A percentile compares a stretch with the other conserved stretches of the same genome.
phyloP scores from a whole-genome alignment of 495 filamentous ascomycete genomes.

The Evansstolkia leycettana region DNA sequence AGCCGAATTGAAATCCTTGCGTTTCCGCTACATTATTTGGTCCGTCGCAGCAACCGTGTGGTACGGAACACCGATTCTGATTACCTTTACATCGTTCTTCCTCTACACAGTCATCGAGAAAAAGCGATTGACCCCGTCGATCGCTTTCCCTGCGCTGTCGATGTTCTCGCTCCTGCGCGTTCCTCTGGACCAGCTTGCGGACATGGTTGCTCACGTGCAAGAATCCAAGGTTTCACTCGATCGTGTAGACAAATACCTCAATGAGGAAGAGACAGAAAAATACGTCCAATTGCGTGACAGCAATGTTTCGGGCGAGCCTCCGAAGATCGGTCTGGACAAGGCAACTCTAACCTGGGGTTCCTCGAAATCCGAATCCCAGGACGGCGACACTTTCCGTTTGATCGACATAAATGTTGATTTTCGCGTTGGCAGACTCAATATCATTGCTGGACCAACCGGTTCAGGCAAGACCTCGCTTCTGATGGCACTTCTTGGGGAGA shows the following conservation, averaged over 20 bases:
- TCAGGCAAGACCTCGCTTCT: conserved; percentile 90
- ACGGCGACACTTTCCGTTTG: conserved; percentile 58
- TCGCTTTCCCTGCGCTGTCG: conserved; percentile 93
- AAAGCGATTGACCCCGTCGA: conserved; percentile 79
- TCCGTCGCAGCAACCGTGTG: conserved; percentile 83
- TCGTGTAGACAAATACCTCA: conserved; percentile 89
- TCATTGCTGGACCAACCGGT: conserved; percentile 86
- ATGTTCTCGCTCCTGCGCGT: conserved; percentile 92
- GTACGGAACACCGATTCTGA: conserved; percentile 91
- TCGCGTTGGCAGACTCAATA: conserved; percentile 67
- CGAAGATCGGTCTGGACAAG: conserved; percentile 69
- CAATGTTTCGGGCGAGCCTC: conserved; percentile 46
- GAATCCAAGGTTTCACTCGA: conserved; percentile 96
- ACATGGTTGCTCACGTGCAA: conserved; percentile 98
- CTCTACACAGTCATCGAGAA: conserved; percentile 85
- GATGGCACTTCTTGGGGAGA: conserved; percentile 95
- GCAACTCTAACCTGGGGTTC: conserved; percentile 85
- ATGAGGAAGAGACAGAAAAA: conserved; percentile 93
- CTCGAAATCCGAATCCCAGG: conserved; percentile 21
- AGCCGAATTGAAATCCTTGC: conserved; percentile 64
- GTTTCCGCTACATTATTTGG: conserved; percentile 82
- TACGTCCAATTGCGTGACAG: conserved; percentile 68
- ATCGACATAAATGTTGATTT: conserved; percentile 71
- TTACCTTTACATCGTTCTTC: conserved; percentile 92
- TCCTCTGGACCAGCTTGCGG: conserved; percentile 89